Percentiles rank a stretch among this genome's conserved stretches.
Evolutionary conservation across 148 eudicot species (phyloP).

Genomic region (Rhododendron mucronatum): DNA sequence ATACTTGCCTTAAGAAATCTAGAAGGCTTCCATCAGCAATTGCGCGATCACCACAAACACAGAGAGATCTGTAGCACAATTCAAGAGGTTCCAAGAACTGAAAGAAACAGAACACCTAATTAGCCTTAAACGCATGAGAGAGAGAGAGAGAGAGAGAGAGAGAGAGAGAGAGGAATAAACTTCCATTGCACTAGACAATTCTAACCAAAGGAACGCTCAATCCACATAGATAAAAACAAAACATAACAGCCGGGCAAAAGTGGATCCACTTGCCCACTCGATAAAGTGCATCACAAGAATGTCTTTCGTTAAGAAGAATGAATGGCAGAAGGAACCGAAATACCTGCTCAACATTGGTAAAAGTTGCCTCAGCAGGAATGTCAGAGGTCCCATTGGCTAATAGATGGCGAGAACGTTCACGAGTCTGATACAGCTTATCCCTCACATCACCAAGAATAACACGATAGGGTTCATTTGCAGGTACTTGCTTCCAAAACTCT

Average conservation of each 20-base stretch:
- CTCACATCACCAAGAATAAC: slow-evolving; percentile 94
- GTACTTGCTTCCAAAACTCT: slow-evolving; percentile 95
- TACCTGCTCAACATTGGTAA: slow-evolving; percentile 80
- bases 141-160: neutral
- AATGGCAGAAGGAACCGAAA: slow-evolving; percentile 2
- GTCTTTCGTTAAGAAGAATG: neutral
- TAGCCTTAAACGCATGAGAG: neutral
- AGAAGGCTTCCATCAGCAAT: slow-evolving; percentile 98
- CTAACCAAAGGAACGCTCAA: slow-evolving; percentile 5
- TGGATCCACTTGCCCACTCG: too few species aligned
- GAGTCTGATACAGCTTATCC: slow-evolving; percentile 83
- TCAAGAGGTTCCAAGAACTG: slow-evolving; percentile 98
- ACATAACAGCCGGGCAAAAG: too few species aligned
- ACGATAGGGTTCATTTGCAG: slow-evolving; percentile 89
- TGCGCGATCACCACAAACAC: slow-evolving; percentile 82
- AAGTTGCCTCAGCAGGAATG: slow-evolving; percentile 76
- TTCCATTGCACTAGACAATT: neutral
- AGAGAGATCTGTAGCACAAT: slow-evolving; percentile 87
- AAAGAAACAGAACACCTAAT: neutral
- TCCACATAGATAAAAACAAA: neutral
- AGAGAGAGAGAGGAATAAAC: neutral
- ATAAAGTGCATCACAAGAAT: neutral
- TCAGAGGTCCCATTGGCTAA: slow-evolving; percentile 79
- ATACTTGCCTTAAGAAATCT: slow-evolving; percentile 92
- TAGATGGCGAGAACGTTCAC: slow-evolving; percentile 86